Base-by-base conservation (phyloP, 768 basidiomycete genomes). In the Termitomyces sp. region DNA sequence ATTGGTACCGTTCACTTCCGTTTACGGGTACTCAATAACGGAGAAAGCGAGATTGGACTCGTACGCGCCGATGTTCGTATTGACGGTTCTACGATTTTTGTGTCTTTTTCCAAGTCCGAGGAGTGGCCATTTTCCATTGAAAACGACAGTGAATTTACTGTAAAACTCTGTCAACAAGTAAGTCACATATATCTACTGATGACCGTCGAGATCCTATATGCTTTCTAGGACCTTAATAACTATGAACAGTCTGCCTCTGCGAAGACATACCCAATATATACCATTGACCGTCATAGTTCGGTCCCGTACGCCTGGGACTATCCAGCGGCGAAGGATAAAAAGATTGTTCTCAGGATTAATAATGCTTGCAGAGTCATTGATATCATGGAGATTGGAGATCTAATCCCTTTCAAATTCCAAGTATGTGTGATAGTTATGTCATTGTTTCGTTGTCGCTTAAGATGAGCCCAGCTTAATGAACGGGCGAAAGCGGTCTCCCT, bases 91-190 rank as follows among this genome's bases (percentile, higher is more conserved):
- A 91, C 87, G 1, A 91, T 99, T 50, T 98, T 95, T 70, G 74
- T 98, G n/a, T 80, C 80, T 50, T 72, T 98, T 58, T 76, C 78
- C 12, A 66, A 74, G 42, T 87, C 89, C 16, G 78, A 74, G 22
- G 87, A 87, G 3, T 98, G 94, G 93, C 97, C 97, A 1, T 93
- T 98, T 68, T 75, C 78, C 29, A 82, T 99, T 43, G 91, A 95
- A 66, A 99, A 99, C 60, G 84, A 89, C 35, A 95, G 89, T 52
- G 88, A 91, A 59, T 77, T 86, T 55, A 62, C 74, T 0, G 73
- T 95, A 58, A 72, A 73, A 10, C 76, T 96, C 57, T 83, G 75
- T 56, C 97, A 99, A 71, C 82, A 81, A 67, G 94, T 93, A 64
- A 60, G 51, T 68, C 15, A n/a, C n/a, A 54, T 42, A 38, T 11